phyloP scores from a whole-genome alignment of 2,329 filamentous ascomycete genomes.

The Pochonia chlamydosporia region DNA sequence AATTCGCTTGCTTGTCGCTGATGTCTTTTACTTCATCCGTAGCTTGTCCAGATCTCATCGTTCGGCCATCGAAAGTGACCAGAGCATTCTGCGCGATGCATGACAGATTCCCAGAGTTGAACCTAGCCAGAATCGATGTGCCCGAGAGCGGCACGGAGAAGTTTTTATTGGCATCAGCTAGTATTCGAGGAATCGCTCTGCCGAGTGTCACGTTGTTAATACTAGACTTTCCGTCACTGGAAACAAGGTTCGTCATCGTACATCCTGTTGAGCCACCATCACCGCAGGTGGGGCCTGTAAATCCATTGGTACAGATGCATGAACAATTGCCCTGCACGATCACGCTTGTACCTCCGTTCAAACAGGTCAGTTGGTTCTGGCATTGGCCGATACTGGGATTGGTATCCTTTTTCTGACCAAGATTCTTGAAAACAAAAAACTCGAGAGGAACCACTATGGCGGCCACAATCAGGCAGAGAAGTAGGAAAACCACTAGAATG shows the following conservation, averaged over 20 bases:
- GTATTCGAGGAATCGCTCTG: conserved; percentile 67
- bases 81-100: conserved; percentile 84
- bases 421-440: conserved; percentile 54
- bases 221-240: conserved; percentile 31
- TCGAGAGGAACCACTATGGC: conserved; percentile 75
- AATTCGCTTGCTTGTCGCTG: background rate
- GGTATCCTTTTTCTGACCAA: conserved; percentile 28
- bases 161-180: conserved; percentile 57
- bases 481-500: conserved; percentile 55
- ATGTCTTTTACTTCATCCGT: conserved; percentile 5
- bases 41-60: conserved; percentile 24
- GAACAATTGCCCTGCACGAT: conserved; percentile 64
- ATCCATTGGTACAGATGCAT: conserved; percentile 86
- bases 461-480: conserved; percentile 69
- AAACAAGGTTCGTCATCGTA: conserved; percentile 41
- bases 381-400: conserved; percentile 45
- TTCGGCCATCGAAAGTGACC: conserved; percentile 69
- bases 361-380: conserved; percentile 56
- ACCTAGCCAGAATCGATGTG: conserved; percentile 64
- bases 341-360: conserved; percentile 76
- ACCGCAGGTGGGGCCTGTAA: conserved; percentile 56
- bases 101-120: conserved; percentile 69
- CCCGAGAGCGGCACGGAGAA: conserved; percentile 73
- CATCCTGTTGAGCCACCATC: conserved; percentile 43
- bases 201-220: conserved; percentile 73